phyloP scores from a whole-genome alignment of 176 grass and related monocot species.

The Zizania latifolia region DNA sequence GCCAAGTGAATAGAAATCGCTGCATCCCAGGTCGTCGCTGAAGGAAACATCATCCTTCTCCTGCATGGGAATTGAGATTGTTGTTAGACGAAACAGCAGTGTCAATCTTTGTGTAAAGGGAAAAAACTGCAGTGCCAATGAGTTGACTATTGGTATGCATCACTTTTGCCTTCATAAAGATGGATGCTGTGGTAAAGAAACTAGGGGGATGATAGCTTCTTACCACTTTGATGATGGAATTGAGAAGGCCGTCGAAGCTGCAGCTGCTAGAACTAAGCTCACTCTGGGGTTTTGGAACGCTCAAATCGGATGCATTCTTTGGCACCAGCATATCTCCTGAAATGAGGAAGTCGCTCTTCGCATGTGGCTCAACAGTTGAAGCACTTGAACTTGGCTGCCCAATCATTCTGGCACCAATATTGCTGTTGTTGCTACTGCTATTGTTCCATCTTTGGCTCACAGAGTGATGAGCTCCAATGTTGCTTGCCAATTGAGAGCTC shows the following conservation, averaged over 20 bases:
- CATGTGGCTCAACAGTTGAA: constrained; percentile 17
- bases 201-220: not conserved
- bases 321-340: constrained; percentile 17
- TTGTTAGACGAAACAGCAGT: not conserved
- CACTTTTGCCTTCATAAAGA: not conserved
- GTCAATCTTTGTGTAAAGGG: no score
- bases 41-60: constrained; percentile 73
- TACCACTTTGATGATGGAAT: constrained; percentile 91
- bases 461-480: constrained; percentile 20
- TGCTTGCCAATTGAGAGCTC: constrained; percentile 25
- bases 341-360: constrained; percentile 32
- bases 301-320: constrained; percentile 40
- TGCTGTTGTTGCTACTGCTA: constrained; percentile 22
- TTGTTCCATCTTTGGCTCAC: constrained; percentile 36
- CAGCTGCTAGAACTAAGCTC: constrained; percentile 60
- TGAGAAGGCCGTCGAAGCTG: constrained; percentile 65
- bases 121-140: not conserved
- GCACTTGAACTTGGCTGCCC: constrained; percentile 27
- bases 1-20: constrained; percentile 67
- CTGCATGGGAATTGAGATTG: constrained; percentile 22
- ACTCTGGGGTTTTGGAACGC: constrained; percentile 33
- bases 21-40: constrained; percentile 54
- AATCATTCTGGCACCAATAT: constrained; percentile 23
- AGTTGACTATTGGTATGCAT: not conserved
- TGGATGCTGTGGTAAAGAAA: not conserved